Conservation (phyloP, 495 filamentous ascomycete genomes). For the Aspergillus cavernicola region DNA sequence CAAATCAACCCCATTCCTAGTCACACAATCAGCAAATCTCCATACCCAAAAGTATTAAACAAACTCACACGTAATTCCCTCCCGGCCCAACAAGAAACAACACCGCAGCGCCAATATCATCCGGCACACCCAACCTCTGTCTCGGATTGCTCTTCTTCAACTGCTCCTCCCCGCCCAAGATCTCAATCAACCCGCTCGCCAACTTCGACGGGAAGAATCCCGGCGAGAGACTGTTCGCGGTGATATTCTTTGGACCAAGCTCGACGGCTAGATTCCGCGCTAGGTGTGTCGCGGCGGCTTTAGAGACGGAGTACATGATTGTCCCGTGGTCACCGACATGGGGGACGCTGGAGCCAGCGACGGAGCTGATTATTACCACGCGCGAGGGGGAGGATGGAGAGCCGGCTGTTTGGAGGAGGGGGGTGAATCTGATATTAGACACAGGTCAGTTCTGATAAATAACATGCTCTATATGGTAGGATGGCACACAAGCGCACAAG, state of each 20-base stretch:
- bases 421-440: conserved; percentile 56
- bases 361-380: conserved; percentile 77
- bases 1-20: conserved; percentile 13
- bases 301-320: conserved; percentile 78
- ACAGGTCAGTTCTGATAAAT: neutral
- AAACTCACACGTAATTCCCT: conserved; percentile 54
- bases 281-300: conserved; percentile 75
- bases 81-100: conserved; percentile 71
- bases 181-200: conserved; percentile 66
- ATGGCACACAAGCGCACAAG: conserved; percentile 54
- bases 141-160: conserved; percentile 64
- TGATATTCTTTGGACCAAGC: conserved; percentile 70
- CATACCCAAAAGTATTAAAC: neutral
- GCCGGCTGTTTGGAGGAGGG: conserved; percentile 65
- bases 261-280: conserved; percentile 82
- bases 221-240: conserved; percentile 81
- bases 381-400: conserved; percentile 63
- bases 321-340: conserved; percentile 68
- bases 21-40: neutral
- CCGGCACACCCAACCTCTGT: conserved; percentile 62
- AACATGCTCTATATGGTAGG: neutral
- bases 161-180: conserved; percentile 61
- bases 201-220: conserved; percentile 91
- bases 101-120: conserved; percentile 83
- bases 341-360: conserved; percentile 73